phyloP scores from a whole-genome alignment of 2,329 filamentous ascomycete species.

The Alternaria rosae region DNA sequence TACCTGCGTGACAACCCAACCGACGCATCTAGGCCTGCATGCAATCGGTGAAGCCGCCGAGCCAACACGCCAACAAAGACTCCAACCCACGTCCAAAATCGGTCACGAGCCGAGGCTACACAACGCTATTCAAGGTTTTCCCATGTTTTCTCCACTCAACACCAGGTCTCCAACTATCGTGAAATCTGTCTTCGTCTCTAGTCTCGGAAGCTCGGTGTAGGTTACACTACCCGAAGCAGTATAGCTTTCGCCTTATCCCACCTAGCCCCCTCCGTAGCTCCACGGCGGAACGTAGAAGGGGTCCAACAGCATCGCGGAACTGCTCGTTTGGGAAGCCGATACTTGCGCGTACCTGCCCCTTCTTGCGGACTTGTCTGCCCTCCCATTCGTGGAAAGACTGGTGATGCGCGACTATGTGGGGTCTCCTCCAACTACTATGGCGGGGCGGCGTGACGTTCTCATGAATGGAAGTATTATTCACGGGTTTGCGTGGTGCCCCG shows the following conservation, averaged over 20 bases:
- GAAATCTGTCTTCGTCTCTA: constrained; percentile 13
- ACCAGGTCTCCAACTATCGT: constrained; percentile 27
- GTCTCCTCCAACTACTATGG: constrained; percentile 1
- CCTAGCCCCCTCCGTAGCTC: background rate
- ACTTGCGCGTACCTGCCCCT: background rate
- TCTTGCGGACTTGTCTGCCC: constrained; percentile 17
- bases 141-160: constrained; percentile 14
- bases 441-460: background rate
- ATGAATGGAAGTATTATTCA: constrained; percentile 7
- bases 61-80: background rate
- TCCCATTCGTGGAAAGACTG: constrained; percentile 37
- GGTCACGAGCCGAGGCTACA: constrained; percentile 9
- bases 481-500: constrained; percentile 3
- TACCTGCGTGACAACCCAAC: background rate
- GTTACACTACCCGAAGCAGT: constrained; percentile 11
- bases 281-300: background rate
- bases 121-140: background rate
- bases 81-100: background rate
- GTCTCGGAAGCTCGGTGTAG: constrained; percentile 9
- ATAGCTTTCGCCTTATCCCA: constrained; percentile 3
- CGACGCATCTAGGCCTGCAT: background rate
- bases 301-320: background rate
- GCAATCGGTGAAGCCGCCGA: constrained; percentile 5
- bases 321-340: background rate
- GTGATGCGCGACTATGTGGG: background rate